Base-by-base conservation (phyloP, 331 rosid genomes). In the Telfairia occidentalis region DNA sequence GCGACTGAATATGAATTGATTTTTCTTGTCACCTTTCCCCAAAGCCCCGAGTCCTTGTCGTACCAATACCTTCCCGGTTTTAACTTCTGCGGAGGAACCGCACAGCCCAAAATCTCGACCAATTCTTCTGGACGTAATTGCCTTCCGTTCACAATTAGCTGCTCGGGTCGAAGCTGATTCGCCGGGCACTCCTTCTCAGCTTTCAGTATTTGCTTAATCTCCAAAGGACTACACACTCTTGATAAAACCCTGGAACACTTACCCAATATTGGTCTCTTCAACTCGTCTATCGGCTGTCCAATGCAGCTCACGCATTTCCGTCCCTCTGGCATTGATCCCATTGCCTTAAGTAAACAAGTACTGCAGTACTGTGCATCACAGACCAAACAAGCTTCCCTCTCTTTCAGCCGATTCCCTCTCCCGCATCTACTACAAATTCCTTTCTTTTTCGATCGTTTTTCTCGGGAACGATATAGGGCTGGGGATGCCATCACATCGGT, bases 321-420 rank as follows among this genome's bases (percentile, higher is more conserved):
- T 18, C 97, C 97, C 83, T 92, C 97, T 1, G 97, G 97, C 97
- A 92, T 92, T 13, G 96, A 92, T 26, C 97, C 97, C 97, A 92
- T 92, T 16, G 94, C 92, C 81, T 90, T 92, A n/a, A 92, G 81
- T 74, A 92, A 80, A 79, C 97, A 92, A 67, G 85, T 87, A 70
- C 81, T 76, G 38, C 97, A 92, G 78, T 87, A 92, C 85, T 86
- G 90, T 18, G 90, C 74, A 74, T 87, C 95, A 48, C 97, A 92
- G 10, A 90, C 97, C 79, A 90, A 82, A 75, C 97, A 92, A 58
- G 86, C 85, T 69, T 92, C 97, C 70, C 88, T 90, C 81, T 90
- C 94, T 81, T 87, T 90, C 86, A 90, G 77, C 79, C 96, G 81
- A 73, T 90, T 90, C 60, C 84, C 84, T 64, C 85, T 92, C 76